phyloP scores from a whole-genome alignment of 2,329 filamentous ascomycete species.

The Colletotrichum plurivorum region DNA sequence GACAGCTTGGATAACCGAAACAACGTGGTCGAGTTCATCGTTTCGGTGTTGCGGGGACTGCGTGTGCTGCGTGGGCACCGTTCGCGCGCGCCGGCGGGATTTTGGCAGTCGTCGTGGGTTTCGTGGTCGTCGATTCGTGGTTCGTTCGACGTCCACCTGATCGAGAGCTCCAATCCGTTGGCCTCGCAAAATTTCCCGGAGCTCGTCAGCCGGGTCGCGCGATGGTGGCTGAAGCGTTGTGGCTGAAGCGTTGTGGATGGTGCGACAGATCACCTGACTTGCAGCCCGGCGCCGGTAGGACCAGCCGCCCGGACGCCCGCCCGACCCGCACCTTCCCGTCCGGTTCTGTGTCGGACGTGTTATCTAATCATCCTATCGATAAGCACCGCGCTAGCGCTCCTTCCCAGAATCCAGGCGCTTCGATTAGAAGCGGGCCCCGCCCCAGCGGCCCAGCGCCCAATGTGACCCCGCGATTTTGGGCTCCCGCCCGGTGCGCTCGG shows the following conservation, averaged over 20 bases:
- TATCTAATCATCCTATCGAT: background rate
- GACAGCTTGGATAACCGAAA: constrained; percentile 59
- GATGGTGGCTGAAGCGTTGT: constrained; percentile 6
- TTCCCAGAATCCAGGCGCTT: constrained; percentile 6
- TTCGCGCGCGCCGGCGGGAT: constrained; percentile 10
- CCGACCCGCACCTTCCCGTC: too few species aligned
- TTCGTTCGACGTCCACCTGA: constrained; percentile 31
- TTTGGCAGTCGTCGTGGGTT: constrained; percentile 8
- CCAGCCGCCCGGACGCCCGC: too few species aligned
- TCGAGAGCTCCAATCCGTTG: constrained; percentile 2
- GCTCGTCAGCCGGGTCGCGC: constrained; percentile 33
- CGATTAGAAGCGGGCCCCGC: constrained; percentile 10
- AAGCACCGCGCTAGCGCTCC: background rate
- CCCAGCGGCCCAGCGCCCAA: constrained; percentile 1
- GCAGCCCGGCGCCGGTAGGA: background rate
- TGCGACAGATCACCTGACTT: constrained; percentile 28
- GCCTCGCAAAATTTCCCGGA: constrained; percentile 42
- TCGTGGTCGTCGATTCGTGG: constrained; percentile 18
- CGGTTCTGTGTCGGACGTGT: too few species aligned
- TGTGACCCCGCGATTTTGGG: constrained; percentile 35
- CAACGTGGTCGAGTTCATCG: constrained; percentile 55
- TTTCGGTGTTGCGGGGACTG: constrained; percentile 41
- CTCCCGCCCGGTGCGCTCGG: constrained; percentile 26
- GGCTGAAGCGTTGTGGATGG: constrained; percentile 33
- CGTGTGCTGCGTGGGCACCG: constrained; percentile 19